phyloP scores from a whole-genome alignment of 495 filamentous ascomycete species.

The Aspergillus wentii region DNA sequence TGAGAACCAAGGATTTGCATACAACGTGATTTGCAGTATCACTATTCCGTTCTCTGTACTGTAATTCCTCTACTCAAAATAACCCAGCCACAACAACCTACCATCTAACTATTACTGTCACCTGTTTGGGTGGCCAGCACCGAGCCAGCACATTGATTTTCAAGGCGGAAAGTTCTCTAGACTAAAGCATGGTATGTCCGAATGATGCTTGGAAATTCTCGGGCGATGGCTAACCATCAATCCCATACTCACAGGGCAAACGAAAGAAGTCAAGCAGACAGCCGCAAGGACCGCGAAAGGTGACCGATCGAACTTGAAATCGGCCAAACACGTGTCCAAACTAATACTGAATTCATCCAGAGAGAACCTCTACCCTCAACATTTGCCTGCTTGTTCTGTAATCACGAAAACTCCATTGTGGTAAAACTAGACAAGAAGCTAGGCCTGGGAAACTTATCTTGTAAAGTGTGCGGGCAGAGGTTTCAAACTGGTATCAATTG shows the following conservation, averaged over 20 bases:
- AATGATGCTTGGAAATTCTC: no score
- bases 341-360: slow-evolving; percentile 44
- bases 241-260: slow-evolving; percentile 80
- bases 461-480: slow-evolving; percentile 88
- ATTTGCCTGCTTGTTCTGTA: slow-evolving; percentile 98
- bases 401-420: slow-evolving; percentile 85
- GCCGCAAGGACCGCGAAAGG: slow-evolving; percentile 81
- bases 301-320: slow-evolving; percentile 33
- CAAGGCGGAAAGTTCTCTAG: background rate
- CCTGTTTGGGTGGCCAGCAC: no score
- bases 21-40: no score
- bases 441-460: slow-evolving; percentile 75
- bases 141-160: no score
- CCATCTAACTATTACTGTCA: no score
- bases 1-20: no score
- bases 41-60: no score
- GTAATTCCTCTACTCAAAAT: no score
- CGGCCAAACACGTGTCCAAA: no score
- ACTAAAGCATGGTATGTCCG: slow-evolving; percentile 15
- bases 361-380: slow-evolving; percentile 79
- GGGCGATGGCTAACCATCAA: no score
- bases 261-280: slow-evolving; percentile 89
- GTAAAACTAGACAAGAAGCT: slow-evolving; percentile 90
- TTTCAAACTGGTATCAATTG: slow-evolving; percentile 93
- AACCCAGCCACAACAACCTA: no score